Evolutionary conservation across 2,329 filamentous ascomycete species (phyloP).

Genomic region (Zymoseptoria ardabiliae): DNA sequence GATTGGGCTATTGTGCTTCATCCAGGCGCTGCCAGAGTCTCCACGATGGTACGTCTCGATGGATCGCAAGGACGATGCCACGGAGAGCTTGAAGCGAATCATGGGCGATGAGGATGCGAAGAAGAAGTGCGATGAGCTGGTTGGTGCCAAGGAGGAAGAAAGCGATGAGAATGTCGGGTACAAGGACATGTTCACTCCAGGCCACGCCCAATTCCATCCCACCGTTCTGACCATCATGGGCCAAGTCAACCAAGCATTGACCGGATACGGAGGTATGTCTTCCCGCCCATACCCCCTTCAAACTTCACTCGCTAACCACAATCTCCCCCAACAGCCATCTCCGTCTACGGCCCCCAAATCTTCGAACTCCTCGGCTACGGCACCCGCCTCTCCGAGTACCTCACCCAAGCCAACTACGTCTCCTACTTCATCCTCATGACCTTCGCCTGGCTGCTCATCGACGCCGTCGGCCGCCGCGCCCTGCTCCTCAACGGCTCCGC

Average conservation of each 20-base stretch:
- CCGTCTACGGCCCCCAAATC: conserved; percentile 57
- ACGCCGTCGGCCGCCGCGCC: conserved; percentile 47
- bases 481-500: conserved; percentile 48
- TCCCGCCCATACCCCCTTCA: background rate
- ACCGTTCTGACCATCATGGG: conserved; percentile 56
- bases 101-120: conserved; percentile 45
- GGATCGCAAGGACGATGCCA: conserved; percentile 45
- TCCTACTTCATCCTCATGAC: conserved; percentile 57
- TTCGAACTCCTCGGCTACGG: conserved; percentile 54
- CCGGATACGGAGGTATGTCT: conserved; percentile 33
- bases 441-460: conserved; percentile 53
- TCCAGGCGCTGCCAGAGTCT: conserved; percentile 49
- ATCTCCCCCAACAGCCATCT: conserved; percentile 41
- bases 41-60: conserved; percentile 52
- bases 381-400: conserved; percentile 45
- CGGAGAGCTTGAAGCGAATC: conserved; percentile 41
- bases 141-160: conserved; percentile 46
- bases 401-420: conserved; percentile 55
- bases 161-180: conserved; percentile 41
- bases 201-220: conserved; percentile 51
- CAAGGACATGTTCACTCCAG: conserved; percentile 50
- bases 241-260: conserved; percentile 54
- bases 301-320: background rate
- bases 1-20: conserved; percentile 45
- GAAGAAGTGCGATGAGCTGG: conserved; percentile 44